A percentile compares a stretch with the other conserved stretches of the same genome.
phyloP scores from a whole-genome alignment of 2,329 filamentous ascomycete species.

The Orbilia blumenaviensis region DNA sequence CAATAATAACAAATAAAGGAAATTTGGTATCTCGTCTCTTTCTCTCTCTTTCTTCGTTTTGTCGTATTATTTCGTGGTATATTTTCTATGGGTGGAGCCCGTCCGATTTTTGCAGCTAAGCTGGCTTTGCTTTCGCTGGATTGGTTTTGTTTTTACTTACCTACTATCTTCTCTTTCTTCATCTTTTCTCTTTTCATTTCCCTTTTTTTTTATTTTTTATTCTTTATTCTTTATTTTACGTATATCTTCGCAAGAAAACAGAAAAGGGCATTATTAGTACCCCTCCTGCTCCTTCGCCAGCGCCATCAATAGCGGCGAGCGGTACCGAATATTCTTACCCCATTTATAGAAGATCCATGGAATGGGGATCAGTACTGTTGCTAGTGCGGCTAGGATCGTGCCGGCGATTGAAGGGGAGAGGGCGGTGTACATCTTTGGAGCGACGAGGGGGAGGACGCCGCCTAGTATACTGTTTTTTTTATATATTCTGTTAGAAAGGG shows the following conservation, averaged over 20 bases:
- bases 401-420: conserved; percentile 67
- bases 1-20: too few species aligned
- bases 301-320: conserved; percentile 63
- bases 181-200: too few species aligned
- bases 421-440: conserved; percentile 73
- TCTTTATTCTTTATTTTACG: background rate
- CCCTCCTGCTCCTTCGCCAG: conserved; percentile 59
- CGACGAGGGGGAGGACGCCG: conserved; percentile 80
- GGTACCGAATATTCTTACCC: conserved; percentile 67
- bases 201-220: background rate
- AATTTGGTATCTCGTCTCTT: too few species aligned
- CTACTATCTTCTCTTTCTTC: too few species aligned
- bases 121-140: too few species aligned
- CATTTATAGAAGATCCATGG: conserved; percentile 79
- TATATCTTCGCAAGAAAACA: too few species aligned
- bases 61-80: too few species aligned
- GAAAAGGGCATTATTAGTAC: conserved; percentile 4
- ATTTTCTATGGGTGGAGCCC: too few species aligned
- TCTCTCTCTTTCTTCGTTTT: too few species aligned
- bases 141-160: too few species aligned
- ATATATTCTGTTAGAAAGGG: background rate
- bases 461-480: conserved; percentile 70
- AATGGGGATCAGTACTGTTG: conserved; percentile 78
- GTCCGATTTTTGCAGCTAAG: too few species aligned
- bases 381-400: conserved; percentile 70